Base-by-base conservation (phyloP, 1,284 basidiomycete genomes). In the Puccinia triticina region DNA sequence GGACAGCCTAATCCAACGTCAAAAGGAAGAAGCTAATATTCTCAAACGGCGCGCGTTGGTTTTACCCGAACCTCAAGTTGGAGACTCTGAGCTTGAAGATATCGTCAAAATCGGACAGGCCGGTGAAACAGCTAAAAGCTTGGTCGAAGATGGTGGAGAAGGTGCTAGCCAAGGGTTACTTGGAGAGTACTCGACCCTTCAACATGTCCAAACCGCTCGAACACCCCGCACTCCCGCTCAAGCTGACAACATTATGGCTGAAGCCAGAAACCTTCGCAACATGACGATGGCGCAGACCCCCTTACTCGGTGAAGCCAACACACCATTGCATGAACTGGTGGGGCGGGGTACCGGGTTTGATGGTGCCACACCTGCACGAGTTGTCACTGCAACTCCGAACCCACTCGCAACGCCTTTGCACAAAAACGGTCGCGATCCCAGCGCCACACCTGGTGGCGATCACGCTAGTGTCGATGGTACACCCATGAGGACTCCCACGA, bases 71-170 rank as follows among this genome's bases (percentile, higher is more conserved):
- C 94, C 96, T 1, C 96, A 99, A 86, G 97, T 99, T 3, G 94
- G 94, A n/a, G 95, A 99, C 88, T 88, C 90, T 10, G 96, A 99
- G 88, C 88, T 99, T 75, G 97, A 99, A 88, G 95, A 98, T 85
- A 98, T 99, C 85, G 96, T 98, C 85, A 99, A 99, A 89, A 96
- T 99, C 85, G 97, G 96, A 0, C 92, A 94, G 86, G 93, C 93
- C 0, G 93, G 95, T 8, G 94, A 98, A 88, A 92, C 91, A 83
- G 93, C 95, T 12, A 92, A 94, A 85, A 91, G 92, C 7, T 87
- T 98, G 84, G 95, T 98, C 10, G 87, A 88, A 46, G 88, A 88
- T 23, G 88, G 88, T 88, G 87, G 90, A 14, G 85, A 85, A 11
- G 93, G 94, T 84, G 94, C 95, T 0, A 97, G 93, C 78, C 93